phyloP scores from a whole-genome alignment of 2,329 filamentous ascomycete species.

The Aotearoamyces nothofagi region DNA sequence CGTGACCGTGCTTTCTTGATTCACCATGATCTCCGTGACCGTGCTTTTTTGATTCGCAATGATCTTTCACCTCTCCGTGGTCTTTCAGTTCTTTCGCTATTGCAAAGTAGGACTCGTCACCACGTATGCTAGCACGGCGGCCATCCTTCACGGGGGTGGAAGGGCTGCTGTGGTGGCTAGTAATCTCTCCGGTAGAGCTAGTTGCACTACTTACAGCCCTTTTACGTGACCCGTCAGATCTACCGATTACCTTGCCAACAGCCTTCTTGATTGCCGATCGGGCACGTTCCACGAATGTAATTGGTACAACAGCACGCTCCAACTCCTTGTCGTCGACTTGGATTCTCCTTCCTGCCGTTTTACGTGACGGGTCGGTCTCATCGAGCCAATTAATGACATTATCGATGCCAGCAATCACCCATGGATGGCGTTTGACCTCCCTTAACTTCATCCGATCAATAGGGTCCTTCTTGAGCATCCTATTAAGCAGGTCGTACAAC shows the following conservation, averaged over 20 bases:
- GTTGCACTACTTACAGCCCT: constrained; percentile 47
- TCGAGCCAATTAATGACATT: constrained; percentile 78
- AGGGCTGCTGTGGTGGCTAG: constrained; percentile 36
- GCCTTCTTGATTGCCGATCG: constrained; percentile 61
- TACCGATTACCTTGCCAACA: constrained; percentile 42
- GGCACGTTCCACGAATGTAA: constrained; percentile 75
- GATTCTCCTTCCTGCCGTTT: constrained; percentile 69
- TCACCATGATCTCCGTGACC: no score
- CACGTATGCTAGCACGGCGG: constrained; percentile 39
- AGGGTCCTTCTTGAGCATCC: constrained; percentile 80
- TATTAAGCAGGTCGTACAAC: constrained; percentile 61
- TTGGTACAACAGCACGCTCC: constrained; percentile 75
- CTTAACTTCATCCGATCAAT: constrained; percentile 74
- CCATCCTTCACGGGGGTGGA: constrained; percentile 19
- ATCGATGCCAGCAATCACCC: constrained; percentile 67
- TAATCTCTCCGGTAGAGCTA: constrained; percentile 44
- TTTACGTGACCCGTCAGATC: constrained; percentile 37
- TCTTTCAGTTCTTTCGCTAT: constrained; percentile 23
- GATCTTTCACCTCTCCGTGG: no score
- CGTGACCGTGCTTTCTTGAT: no score
- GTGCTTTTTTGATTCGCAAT: no score
- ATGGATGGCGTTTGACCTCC: constrained; percentile 88
- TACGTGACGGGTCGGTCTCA: constrained; percentile 73
- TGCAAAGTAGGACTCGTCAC: constrained; percentile 39
- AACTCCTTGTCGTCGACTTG: constrained; percentile 86